Evolutionary conservation across 2,329 filamentous ascomycete genomes (phyloP).

Genomic region (Colletotrichum sp.): DNA sequence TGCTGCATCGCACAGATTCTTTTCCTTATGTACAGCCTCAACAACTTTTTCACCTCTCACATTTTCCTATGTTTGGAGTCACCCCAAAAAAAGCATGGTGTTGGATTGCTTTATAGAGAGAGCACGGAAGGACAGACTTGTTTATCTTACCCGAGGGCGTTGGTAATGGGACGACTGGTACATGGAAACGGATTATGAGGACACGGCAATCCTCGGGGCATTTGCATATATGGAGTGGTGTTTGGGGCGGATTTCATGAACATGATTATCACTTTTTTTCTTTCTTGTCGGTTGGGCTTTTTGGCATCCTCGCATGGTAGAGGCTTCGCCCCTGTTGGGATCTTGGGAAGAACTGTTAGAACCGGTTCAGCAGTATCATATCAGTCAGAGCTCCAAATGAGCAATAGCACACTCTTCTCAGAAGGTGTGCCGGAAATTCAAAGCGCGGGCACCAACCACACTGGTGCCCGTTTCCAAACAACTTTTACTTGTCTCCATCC

Average conservation of each 20-base stretch:
- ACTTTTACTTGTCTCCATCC: neutral
- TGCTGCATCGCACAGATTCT: neutral
- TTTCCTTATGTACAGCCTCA: neutral
- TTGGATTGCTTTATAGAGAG: conserved; percentile 18
- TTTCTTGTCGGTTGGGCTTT: neutral
- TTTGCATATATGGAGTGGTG: conserved; percentile 20
- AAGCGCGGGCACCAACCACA: neutral
- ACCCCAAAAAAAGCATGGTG: conserved; percentile 21
- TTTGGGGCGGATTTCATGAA: conserved; percentile 16
- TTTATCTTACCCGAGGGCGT: conserved; percentile 12
- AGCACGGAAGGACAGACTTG: conserved; percentile 5
- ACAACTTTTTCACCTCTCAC: neutral
- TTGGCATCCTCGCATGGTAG: neutral
- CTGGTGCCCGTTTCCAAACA: conserved; percentile 4
- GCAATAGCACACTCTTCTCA: neutral
- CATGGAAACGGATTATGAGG: conserved; percentile 17
- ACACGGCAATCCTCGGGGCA: conserved; percentile 18
- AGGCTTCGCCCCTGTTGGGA: neutral
- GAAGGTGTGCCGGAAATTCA: neutral
- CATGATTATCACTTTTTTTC: neutral
- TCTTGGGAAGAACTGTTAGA: neutral
- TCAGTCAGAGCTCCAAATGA: neutral
- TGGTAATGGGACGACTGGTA: conserved; percentile 16
- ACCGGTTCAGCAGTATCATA: neutral
- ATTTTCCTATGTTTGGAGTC: conserved; percentile 19